Conservation (phyloP, 768 basidiomycete genomes). For the Saitozyma podzolica region DNA sequence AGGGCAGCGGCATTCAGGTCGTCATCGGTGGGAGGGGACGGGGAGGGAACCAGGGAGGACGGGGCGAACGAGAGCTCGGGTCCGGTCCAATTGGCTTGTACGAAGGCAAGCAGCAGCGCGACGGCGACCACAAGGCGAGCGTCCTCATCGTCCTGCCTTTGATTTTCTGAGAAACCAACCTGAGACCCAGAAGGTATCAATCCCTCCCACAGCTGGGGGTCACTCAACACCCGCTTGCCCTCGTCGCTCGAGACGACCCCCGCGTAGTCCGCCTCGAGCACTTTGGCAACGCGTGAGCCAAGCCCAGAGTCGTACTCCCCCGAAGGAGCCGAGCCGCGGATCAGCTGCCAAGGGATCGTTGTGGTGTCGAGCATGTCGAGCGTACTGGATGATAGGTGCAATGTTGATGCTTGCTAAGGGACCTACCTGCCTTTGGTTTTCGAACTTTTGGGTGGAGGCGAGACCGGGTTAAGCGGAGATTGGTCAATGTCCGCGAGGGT, state of each 20-base stretch:
- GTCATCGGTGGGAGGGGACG: slow-evolving; percentile 37
- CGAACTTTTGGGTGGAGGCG: not conserved
- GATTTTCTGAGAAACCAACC: too few species aligned
- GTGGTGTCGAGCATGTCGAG: not conserved
- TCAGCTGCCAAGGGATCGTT: not conserved
- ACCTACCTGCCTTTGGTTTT: not conserved
- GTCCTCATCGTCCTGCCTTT: too few species aligned
- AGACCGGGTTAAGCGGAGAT: not conserved
- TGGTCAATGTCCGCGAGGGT: not conserved
- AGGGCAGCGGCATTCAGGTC: slow-evolving; percentile 67
- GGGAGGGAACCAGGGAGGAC: slow-evolving; percentile 49
- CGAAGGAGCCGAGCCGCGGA: not conserved
- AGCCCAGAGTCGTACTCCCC: too few species aligned
- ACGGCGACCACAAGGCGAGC: slow-evolving; percentile 64
- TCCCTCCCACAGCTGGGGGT: slow-evolving; percentile 51
- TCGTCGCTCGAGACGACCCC: slow-evolving; percentile 53
- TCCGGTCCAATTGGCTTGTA: slow-evolving; percentile 96
- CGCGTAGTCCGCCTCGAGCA: slow-evolving; percentile 50
- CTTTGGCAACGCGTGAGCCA: too few species aligned
- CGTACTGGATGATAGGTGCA: not conserved
- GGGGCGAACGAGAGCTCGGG: slow-evolving; percentile 70
- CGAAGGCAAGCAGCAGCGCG: slow-evolving; percentile 81
- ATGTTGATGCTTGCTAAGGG: not conserved
- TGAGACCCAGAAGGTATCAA: not conserved
- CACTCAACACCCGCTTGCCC: slow-evolving; percentile 53